Evolutionary conservation across 768 basidiomycete genomes (phyloP), one percentile per base, ranked within the genome.

Genomic region (Crassisporium funariophilum): DNA sequence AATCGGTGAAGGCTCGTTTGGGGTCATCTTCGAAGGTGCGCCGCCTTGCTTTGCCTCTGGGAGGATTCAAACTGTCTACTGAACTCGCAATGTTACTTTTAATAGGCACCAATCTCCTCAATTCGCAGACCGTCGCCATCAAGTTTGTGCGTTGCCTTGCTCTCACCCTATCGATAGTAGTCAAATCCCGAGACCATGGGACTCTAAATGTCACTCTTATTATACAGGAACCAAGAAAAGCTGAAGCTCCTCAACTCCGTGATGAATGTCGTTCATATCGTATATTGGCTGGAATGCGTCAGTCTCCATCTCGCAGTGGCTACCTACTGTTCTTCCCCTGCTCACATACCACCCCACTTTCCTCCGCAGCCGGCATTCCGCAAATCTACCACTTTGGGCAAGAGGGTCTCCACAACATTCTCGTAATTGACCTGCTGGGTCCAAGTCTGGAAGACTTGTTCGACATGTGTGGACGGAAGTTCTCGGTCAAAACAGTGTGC

Each of bases 371-470:
- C 54, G 95, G 97, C 16, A 95, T 99, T 39, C 95, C 95, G 20
- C 95, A 98, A 73, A 98, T 99, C 68, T 98, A 98, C 74, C 95
- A 99, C 71, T 99, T 98, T 66, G 97, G 97, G 38, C 95, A 98
- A 71, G 97, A 99, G 69, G 97, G 90, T 11, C 79, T 98, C 21
- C 95, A 99, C 74, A 98, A 99, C 62, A 95, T 99, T 54, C 83
- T 99, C 51, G 95, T 99, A 56, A 98, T 99, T 61, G 97, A 99
- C 73, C 81, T 99, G 25, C 81, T 99, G 24, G 97, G 97, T 3
- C 95, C 95, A 9, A 94, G 90, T 65, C 68, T 99, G 53, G 97
- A 99, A 70, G 97, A 99, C 67, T 76, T 99, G 44, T 99, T 99
- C 65, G 97, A 99, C 71, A 95, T 98, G 90, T 99, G 97, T 61